Evolutionary conservation across 1,284 basidiomycete species (phyloP).

Genomic region (Flammula alnicola): DNA sequence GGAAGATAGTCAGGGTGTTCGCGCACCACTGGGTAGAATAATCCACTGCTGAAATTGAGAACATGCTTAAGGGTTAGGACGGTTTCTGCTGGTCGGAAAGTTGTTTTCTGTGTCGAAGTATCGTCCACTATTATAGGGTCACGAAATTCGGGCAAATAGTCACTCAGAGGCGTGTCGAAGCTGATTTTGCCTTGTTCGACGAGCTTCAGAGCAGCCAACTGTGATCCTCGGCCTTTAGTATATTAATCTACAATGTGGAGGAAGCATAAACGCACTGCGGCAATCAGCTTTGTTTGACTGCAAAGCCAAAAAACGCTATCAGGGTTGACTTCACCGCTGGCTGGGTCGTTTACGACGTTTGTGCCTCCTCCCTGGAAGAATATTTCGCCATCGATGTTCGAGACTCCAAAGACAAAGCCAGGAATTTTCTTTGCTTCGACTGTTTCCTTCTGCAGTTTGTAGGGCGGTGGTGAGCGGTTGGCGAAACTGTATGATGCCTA

Average conservation of each 20-base stretch:
- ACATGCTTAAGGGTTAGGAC: conserved; percentile 30
- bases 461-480: neutral
- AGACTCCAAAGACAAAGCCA: conserved; percentile 32
- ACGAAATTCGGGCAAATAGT: conserved; percentile 35
- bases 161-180: conserved; percentile 29
- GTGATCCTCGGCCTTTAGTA: neutral
- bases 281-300: conserved; percentile 40
- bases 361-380: conserved; percentile 31
- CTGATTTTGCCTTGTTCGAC: conserved; percentile 34
- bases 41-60: conserved; percentile 35
- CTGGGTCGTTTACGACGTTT: conserved; percentile 29
- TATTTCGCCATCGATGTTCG: conserved; percentile 34
- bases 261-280: conserved; percentile 18
- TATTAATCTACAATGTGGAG: neutral
- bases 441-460: conserved; percentile 11
- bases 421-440: conserved; percentile 25
- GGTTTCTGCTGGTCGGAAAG: conserved; percentile 23
- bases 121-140: conserved; percentile 31
- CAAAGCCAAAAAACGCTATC: conserved; percentile 41
- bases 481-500: neutral
- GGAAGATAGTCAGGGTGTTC: conserved; percentile 2
- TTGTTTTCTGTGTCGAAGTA: conserved; percentile 18
- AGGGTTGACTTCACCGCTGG: conserved; percentile 28
- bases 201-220: conserved; percentile 33
- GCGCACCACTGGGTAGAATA: conserved; percentile 27